Percentiles rank a stretch among this genome's conserved stretches.
These are phyloP conservation scores for Coffea eugenioides DNA, from an alignment of 257 asterid species.

Conservation along the genomic window DNA sequence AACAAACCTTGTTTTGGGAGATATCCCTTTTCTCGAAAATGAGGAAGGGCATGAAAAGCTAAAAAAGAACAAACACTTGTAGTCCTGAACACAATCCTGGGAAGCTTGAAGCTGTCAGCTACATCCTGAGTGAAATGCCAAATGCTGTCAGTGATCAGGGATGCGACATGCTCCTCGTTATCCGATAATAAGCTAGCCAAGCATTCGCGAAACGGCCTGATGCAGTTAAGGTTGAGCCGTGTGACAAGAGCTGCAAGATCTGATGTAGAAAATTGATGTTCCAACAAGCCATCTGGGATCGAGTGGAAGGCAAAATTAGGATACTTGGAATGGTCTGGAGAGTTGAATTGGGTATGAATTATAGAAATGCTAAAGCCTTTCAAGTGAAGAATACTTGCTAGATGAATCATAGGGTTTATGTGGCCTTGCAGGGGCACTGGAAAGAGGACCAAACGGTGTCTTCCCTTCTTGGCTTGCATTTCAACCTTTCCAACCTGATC, in stretches of 20 bases:
- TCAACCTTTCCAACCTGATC: not conserved
- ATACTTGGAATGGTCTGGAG: slow-evolving; percentile 11
- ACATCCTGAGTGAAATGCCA: slow-evolving; percentile 21
- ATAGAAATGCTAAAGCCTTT: slow-evolving; percentile 18
- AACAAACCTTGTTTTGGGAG: slow-evolving; percentile 25
- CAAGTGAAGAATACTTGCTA: slow-evolving; percentile 22
- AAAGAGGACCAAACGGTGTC: slow-evolving; percentile 21
- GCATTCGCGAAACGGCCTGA: slow-evolving; percentile 10
- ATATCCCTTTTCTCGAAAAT: slow-evolving; percentile 21
- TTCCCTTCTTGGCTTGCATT: not conserved
- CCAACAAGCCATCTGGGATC: slow-evolving; percentile 20
- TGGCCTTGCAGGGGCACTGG: slow-evolving; percentile 32
- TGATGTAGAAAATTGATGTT: slow-evolving; percentile 1
- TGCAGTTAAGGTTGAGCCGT: slow-evolving; percentile 16
- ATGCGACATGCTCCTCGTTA: not conserved
- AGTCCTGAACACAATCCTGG: slow-evolving; percentile 32
- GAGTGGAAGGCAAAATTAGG: slow-evolving; percentile 26
- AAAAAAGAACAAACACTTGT: slow-evolving; percentile 24
- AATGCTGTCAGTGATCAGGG: slow-evolving; percentile 21
- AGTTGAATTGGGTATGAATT: slow-evolving; percentile 27
- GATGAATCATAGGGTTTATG: slow-evolving; percentile 33
- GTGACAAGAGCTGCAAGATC: slow-evolving; percentile 9
- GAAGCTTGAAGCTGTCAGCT: slow-evolving; percentile 17
- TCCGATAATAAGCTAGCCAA: slow-evolving; percentile 13
- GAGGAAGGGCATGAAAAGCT: slow-evolving; percentile 9